Base-by-base conservation (phyloP, 2,329 filamentous ascomycete genomes). In the Penicillium sp. region DNA sequence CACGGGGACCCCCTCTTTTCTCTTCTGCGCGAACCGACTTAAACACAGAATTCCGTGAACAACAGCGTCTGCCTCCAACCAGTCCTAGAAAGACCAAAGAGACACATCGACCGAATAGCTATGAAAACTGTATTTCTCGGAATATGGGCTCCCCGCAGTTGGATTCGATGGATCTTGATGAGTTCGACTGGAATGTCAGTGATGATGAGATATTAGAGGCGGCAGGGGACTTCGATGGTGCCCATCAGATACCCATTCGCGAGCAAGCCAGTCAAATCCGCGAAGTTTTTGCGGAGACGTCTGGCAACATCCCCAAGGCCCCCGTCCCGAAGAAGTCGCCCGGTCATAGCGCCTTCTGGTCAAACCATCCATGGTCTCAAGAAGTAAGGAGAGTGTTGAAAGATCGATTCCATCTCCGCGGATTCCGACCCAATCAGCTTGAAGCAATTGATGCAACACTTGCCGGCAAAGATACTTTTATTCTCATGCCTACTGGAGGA, bases 401-500 rank as follows among this genome's bases (percentile, higher is more conserved):
- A 67, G 87, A 93, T 64, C 83, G 86, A 3, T 99, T 99, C 68
- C 84, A 88, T 60, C 87, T 99, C 71, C 85, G 84, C 51, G 90
- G 90, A 0, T 99, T 99, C 69, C 86, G 95, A 30, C 85, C 88
- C 51, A 94, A 97, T 69, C 94, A 99, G 69, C 81, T 97, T 1
- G 90, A 97, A 73, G 92, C 94, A 14, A 97, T 99, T 72, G 97
- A 99, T 72, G 88, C 92, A 1, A 97, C 94, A 0, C 78, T 99
- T 43, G 81, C 79, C 30, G 94, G 93, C 3, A 87, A 93, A 61
- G 93, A 99, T 73, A 88, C 89, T 0, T 99, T 99, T 70, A 89
- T 99, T 16, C 80, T 99, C 37, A 99, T 99, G 94, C 94, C 95
- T 2, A 99, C 94, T 0, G 94, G 94, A 50, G 94, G 94, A 57